These are phyloP conservation scores for Fragilaria radians DNA, from an alignment of 108 stramenopile species.

Conservation along the genomic window DNA sequence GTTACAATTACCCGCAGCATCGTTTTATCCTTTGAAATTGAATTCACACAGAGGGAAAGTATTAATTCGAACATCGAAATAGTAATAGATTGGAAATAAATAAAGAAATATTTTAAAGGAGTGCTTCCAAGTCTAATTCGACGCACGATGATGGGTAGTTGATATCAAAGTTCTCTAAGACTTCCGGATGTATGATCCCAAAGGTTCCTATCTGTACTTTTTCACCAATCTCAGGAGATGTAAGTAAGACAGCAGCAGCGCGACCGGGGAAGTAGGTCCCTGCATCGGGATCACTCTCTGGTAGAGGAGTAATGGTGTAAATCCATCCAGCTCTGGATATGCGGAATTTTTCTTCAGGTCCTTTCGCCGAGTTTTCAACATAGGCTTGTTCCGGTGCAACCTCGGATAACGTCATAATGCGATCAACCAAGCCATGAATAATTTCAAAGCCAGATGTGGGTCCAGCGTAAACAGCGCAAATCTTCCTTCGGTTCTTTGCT, in stretches of 20 bases:
- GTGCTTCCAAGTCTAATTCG: conserved; percentile 69
- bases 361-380: conserved; percentile 53
- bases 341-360: conserved; percentile 61
- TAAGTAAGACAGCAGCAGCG: conserved; percentile 88
- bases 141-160: conserved; percentile 81
- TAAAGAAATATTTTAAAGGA: no score
- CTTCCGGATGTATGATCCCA: conserved; percentile 95
- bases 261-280: conserved; percentile 94
- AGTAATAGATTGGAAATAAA: no score
- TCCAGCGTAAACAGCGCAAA: conserved; percentile 91
- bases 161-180: conserved; percentile 90
- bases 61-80: no score
- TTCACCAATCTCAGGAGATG: conserved; percentile 34
- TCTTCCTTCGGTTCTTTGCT: conserved; percentile 78
- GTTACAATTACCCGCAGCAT: no score
- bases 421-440: conserved; percentile 96
- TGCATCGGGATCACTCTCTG: conserved; percentile 32
- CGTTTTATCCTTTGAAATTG: no score
- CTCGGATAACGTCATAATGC: conserved; percentile 91
- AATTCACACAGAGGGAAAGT: no score
- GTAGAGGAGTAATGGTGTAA: conserved; percentile 64
- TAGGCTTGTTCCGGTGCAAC: conserved; percentile 79
- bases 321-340: conserved; percentile 76
- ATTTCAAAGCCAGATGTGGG: conserved; percentile 97
- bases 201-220: conserved; percentile 80